Percentiles rank a stretch among this genome's conserved stretches.
These are phyloP conservation scores for Geotrichum siamense DNA, from an alignment of 1,139 yeast species.

Conservation along the genomic window DNA sequence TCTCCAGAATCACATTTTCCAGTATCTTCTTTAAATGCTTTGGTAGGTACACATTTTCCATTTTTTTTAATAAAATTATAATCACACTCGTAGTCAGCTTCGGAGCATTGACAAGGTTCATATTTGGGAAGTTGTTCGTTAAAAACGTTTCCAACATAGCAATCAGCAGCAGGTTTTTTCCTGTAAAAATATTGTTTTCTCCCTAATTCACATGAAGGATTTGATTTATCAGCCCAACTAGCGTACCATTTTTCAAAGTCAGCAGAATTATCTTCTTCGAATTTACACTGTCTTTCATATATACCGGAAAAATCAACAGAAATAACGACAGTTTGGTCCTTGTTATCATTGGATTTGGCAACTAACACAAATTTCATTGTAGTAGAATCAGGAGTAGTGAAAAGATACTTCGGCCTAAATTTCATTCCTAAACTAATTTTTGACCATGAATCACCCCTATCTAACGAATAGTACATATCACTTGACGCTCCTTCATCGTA, in stretches of 20 bases:
- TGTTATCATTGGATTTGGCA: slow-evolving; percentile 38
- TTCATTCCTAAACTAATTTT: slow-evolving; percentile 44
- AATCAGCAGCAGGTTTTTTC: slow-evolving; percentile 60
- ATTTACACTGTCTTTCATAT: slow-evolving; percentile 33
- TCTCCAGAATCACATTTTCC: slow-evolving; percentile 31
- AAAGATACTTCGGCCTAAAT: slow-evolving; percentile 42
- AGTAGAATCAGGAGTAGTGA: slow-evolving; percentile 70
- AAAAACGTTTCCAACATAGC: slow-evolving; percentile 57
- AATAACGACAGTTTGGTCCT: slow-evolving; percentile 31
- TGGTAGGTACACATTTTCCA: slow-evolving; percentile 52
- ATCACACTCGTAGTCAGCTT: slow-evolving; percentile 66
- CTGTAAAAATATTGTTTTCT: slow-evolving; percentile 59
- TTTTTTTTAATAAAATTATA: slow-evolving; percentile 46
- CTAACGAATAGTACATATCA: slow-evolving; percentile 49
- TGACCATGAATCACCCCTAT: slow-evolving; percentile 68
- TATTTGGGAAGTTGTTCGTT: slow-evolving; percentile 52
- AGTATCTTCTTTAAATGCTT: slow-evolving; percentile 21
- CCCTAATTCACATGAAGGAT: slow-evolving; percentile 67
- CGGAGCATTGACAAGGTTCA: slow-evolving; percentile 60
- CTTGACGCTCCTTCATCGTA: slow-evolving; percentile 35
- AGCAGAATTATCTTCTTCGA: slow-evolving; percentile 42
- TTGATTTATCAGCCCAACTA: slow-evolving; percentile 42
- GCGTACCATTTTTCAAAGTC: slow-evolving; percentile 72
- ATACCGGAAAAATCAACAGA: slow-evolving; percentile 59
- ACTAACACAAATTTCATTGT: slow-evolving; percentile 52